Evolutionary conservation across 805 yeast genomes (phyloP), one percentile per base, ranked within the genome.

Genomic region (Candida boidinii): DNA sequence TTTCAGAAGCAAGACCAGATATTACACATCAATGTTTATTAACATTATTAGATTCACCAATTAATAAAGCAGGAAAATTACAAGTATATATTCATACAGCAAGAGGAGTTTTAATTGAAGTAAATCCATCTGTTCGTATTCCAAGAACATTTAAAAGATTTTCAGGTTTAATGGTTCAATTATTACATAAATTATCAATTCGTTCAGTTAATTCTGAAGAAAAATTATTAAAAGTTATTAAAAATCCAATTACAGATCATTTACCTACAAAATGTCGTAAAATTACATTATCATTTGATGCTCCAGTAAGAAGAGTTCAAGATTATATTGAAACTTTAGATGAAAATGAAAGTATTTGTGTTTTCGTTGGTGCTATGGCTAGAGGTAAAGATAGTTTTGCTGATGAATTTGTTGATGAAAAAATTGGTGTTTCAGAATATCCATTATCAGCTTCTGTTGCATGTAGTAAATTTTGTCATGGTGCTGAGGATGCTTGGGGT

Each of bases 321-420:
- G 95, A 88, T 51, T 88, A 85, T 54, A 88, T 88, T 25, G 58
- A 56, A 13, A 79, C 79, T 37, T 64, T 92, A 46, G 95, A 77
- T 46, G 78, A 76, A 3, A 94, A 85, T 52, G 96, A 92, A 64
- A 83, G 95, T 53, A 79, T 92, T 46, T 92, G 98, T 69, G 96
- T 92, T 18, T 92, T 92, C 59, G 96, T 92, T 29, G 98, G 98
- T 54, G 95, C 98, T 29, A 92, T 92, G 96, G 98, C 98, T 15
- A 79, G 96, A 58, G 98, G 98, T 52, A 82, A 81, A 55, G 98
- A 92, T 60, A 87, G 78, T 47, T 92, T 92, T 60, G 98, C 98
- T 17, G 98, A 92, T 58, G 97, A 88, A 58, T 90, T 59, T 52
- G 95, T 90, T 28, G 97, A 92, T 56, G 97, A 92, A 59, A 92